A percentile compares a stretch with the other conserved stretches of the same genome.
These are phyloP conservation scores for Cyberlindnera mrakii DNA, from an alignment of 805 yeast species.

Conservation along the genomic window DNA sequence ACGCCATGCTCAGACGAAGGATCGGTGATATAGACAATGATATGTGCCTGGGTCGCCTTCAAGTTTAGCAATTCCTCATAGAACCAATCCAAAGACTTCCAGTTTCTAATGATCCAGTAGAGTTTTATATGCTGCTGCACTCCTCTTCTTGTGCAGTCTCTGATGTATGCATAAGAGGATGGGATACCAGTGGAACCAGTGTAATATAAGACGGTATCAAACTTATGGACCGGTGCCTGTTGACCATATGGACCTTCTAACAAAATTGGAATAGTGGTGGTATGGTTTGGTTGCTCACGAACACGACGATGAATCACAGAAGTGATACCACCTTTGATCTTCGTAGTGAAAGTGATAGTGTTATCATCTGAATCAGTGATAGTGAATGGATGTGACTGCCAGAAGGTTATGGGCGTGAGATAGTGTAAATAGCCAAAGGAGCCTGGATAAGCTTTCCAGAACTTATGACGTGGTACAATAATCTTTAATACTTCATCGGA, in stretches of 20 bases:
- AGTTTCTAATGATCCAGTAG: constrained; percentile 60
- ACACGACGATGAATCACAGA: constrained; percentile 22
- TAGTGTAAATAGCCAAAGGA: constrained; percentile 55
- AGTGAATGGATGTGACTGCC: constrained; percentile 76
- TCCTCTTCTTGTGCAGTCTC: constrained; percentile 17
- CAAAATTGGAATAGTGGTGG: constrained; percentile 27
- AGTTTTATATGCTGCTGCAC: constrained; percentile 35
- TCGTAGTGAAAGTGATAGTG: constrained; percentile 38
- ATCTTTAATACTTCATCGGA: constrained; percentile 40
- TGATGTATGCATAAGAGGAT: constrained; percentile 39
- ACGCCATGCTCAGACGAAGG: constrained; percentile 14
- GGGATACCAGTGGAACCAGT: constrained; percentile 53
- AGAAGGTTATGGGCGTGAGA: constrained; percentile 43
- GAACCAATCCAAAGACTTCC: constrained; percentile 47
- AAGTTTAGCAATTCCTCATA: constrained; percentile 35
- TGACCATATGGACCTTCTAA: constrained; percentile 67
- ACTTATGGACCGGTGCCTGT: constrained; percentile 28
- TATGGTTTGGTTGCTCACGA: constrained; percentile 22
- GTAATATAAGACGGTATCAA: constrained; percentile 34
- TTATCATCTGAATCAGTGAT: constrained; percentile 36
- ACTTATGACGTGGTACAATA: constrained; percentile 34
- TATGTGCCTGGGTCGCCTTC: constrained; percentile 9
- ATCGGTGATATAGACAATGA: constrained; percentile 18
- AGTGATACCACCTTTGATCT: constrained; percentile 51
- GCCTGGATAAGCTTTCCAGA: constrained; percentile 51